Evolutionary conservation across 2,329 filamentous ascomycete genomes (phyloP).

Genomic region (Sporothrix protearum): DNA sequence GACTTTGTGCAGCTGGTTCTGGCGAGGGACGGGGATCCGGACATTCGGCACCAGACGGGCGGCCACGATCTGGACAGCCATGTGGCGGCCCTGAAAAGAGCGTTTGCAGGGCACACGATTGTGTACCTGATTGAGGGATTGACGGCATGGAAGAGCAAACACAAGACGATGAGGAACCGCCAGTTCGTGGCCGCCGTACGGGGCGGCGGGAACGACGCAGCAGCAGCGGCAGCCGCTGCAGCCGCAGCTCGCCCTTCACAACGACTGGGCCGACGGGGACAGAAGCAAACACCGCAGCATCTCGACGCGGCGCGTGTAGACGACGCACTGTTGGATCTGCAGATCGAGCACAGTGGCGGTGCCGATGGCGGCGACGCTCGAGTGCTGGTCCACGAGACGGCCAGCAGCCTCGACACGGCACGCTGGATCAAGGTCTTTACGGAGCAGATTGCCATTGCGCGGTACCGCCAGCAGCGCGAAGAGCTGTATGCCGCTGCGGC

Average conservation of each 20-base stretch:
- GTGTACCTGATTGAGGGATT: slow-evolving; percentile 74
- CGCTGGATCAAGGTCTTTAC: slow-evolving; percentile 72
- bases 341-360: slow-evolving; percentile 55
- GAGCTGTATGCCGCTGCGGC: slow-evolving; percentile 49
- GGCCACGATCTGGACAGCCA: slow-evolving; percentile 52
- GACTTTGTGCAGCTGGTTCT: slow-evolving; percentile 63
- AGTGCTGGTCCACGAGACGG: slow-evolving; percentile 67
- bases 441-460: slow-evolving; percentile 72
- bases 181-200: slow-evolving; percentile 65
- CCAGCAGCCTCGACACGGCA: slow-evolving; percentile 58
- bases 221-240: not conserved
- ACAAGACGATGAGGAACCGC: slow-evolving; percentile 62
- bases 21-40: slow-evolving; percentile 30
- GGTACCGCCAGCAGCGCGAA: slow-evolving; percentile 60
- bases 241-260: slow-evolving; percentile 29
- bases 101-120: slow-evolving; percentile 51
- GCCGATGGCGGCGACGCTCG: slow-evolving; percentile 34
- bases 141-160: slow-evolving; percentile 63
- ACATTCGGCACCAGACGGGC: slow-evolving; percentile 34
- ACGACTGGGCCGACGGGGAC: slow-evolving; percentile 34
- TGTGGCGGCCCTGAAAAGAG: slow-evolving; percentile 51
- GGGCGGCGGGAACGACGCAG: slow-evolving; percentile 26
- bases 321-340: slow-evolving; percentile 65
- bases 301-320: slow-evolving; percentile 67
- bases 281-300: slow-evolving; percentile 45